Percentiles rank a stretch among this genome's conserved stretches.
Conservation (phyloP, 2,329 filamentous ascomycete genomes). For the Microsporum audouinii region DNA sequence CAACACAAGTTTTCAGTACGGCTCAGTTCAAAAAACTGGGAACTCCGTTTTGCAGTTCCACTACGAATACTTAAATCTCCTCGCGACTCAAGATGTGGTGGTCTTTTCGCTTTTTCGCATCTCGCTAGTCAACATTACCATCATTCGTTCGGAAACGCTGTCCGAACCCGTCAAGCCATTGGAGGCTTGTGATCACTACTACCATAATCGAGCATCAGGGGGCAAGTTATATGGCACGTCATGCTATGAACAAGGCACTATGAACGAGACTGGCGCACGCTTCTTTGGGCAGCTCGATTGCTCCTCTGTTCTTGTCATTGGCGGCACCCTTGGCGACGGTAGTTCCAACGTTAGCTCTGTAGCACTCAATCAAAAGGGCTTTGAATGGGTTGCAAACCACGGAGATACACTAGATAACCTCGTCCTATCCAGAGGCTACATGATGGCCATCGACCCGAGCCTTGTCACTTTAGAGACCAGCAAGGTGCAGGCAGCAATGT, state of each 20-base stretch:
- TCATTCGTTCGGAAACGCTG: constrained; percentile 11
- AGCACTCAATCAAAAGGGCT: constrained; percentile 10
- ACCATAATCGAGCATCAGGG: constrained; percentile 9
- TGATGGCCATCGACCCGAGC: constrained; percentile 8
- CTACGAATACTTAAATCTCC: constrained; percentile 9
- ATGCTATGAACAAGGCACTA: constrained; percentile 2
- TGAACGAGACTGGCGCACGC: constrained; percentile 7
- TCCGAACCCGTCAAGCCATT: constrained; percentile 10
- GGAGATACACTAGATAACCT: constrained; percentile 7
- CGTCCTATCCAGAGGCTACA: constrained; percentile 10
- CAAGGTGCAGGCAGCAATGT: constrained; percentile 10
- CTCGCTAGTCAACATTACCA: constrained; percentile 10
- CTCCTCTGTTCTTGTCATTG: constrained; percentile 10
- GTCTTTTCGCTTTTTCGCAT: constrained; percentile 9
- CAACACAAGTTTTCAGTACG: constrained; percentile 10
- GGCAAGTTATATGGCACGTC: constrained; percentile 9
- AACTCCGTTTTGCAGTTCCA: constrained; percentile 10
- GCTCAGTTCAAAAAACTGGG: not conserved
- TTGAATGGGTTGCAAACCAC: constrained; percentile 10
- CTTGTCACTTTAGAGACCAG: constrained; percentile 8
- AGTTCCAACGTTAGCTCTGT: constrained; percentile 8
- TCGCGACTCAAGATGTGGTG: constrained; percentile 2
- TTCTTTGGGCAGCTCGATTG: constrained; percentile 11
- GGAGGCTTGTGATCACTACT: constrained; percentile 8
- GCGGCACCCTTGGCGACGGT: constrained; percentile 9